Conservation (phyloP, 2,329 filamentous ascomycete species). For the Eutypa lata region DNA sequence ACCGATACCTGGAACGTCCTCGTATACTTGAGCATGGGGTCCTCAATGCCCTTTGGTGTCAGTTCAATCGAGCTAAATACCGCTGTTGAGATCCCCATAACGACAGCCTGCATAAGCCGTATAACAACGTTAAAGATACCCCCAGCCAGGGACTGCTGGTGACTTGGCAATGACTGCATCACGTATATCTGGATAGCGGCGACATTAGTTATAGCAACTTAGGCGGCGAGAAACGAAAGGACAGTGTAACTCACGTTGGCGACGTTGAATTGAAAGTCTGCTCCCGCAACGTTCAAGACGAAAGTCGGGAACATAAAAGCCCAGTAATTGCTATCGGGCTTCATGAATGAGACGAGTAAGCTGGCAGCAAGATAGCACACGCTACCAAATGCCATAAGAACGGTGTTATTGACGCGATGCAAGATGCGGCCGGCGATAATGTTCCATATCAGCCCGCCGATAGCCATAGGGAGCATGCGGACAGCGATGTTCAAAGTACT, state of each 20-base stretch:
- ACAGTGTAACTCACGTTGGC: constrained; percentile 51
- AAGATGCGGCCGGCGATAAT: constrained; percentile 59
- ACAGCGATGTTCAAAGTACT: constrained; percentile 58
- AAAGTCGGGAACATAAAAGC: constrained; percentile 61
- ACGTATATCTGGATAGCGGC: constrained; percentile 57
- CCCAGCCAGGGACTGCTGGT: constrained; percentile 64
- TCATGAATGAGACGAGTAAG: constrained; percentile 56
- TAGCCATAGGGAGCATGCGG: constrained; percentile 62
- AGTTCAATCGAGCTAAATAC: constrained; percentile 50
- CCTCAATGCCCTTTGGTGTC: constrained; percentile 27
- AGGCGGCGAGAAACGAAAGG: background rate
- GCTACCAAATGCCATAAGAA: constrained; percentile 50
- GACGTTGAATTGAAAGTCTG: constrained; percentile 69
- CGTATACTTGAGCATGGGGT: constrained; percentile 47
- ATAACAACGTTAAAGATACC: constrained; percentile 67
- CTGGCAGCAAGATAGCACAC: constrained; percentile 36
- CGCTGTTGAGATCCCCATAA: constrained; percentile 60
- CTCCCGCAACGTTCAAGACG: constrained; percentile 60
- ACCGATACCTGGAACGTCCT: constrained; percentile 49
- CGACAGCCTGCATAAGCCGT: constrained; percentile 56
- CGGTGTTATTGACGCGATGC: constrained; percentile 61
- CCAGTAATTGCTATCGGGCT: constrained; percentile 58
- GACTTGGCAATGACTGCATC: constrained; percentile 58
- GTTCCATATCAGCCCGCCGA: constrained; percentile 62
- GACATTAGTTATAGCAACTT: constrained; percentile 6